Percentiles rank a stretch among this genome's conserved stretches.
These are phyloP conservation scores for Pilaira anomala DNA, from an alignment of 192 early-diverging fungal genomes.

Conservation along the genomic window DNA sequence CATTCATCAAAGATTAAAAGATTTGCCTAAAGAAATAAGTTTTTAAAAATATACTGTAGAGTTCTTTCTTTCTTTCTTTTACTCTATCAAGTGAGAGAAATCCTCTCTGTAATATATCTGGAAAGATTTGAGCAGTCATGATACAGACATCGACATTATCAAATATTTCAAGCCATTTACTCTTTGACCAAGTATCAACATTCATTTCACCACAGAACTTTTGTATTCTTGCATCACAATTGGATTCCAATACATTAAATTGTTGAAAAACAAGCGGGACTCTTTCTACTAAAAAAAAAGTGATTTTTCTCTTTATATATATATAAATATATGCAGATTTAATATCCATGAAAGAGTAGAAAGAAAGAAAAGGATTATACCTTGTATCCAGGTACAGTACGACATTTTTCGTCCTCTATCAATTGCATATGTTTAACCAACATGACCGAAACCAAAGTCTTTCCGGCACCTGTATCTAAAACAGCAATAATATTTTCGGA, in stretches of 20 bases:
- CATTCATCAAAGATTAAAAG: constrained; percentile 92
- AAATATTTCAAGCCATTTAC: constrained; percentile 58
- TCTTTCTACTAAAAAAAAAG: constrained; percentile 79
- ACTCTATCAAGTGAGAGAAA: constrained; percentile 60
- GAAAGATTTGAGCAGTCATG: constrained; percentile 82
- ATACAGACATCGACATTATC: constrained; percentile 67
- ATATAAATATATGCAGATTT: constrained; percentile 1
- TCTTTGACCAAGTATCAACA: constrained; percentile 54
- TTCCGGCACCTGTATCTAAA: constrained; percentile 91
- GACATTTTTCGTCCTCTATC: constrained; percentile 24
- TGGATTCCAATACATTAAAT: constrained; percentile 62
- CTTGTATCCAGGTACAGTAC: too few species aligned
- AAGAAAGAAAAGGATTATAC: neutral
- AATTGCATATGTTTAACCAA: constrained; percentile 72
- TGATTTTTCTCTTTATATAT: constrained; percentile 47
- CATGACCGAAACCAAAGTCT: constrained; percentile 86
- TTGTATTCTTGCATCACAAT: constrained; percentile 62
- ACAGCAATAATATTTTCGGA: constrained; percentile 80
- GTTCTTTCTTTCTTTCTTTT: constrained; percentile 20
- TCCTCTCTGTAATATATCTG: constrained; percentile 68
- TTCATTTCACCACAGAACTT: constrained; percentile 64
- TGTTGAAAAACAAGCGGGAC: constrained; percentile 89
- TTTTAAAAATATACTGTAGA: too few species aligned
- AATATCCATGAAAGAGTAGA: neutral
- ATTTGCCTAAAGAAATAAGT: constrained; percentile 50